Percentiles rank a stretch among this genome's conserved stretches.
These are phyloP conservation scores for Zygotorulaspora florentina DNA, from an alignment of 805 yeast species.

Conservation along the genomic window DNA sequence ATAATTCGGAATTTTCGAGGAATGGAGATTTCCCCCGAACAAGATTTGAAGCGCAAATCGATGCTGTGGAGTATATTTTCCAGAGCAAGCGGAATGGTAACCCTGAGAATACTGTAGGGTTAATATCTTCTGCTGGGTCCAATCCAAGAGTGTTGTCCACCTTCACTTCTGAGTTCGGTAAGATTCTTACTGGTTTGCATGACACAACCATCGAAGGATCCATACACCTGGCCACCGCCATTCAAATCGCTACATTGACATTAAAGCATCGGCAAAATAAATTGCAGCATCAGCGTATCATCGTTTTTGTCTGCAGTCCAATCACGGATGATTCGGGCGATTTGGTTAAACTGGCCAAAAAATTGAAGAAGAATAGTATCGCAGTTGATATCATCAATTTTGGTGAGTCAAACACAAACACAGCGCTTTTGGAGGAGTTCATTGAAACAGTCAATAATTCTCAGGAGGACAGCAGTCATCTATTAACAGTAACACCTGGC, in stretches of 20 bases:
- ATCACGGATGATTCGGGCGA: conserved; percentile 61
- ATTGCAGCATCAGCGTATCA: conserved; percentile 83
- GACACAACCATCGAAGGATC: conserved; percentile 69
- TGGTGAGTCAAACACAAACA: conserved; percentile 81
- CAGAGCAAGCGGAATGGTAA: conserved; percentile 80
- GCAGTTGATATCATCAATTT: conserved; percentile 87
- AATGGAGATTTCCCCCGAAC: conserved; percentile 91
- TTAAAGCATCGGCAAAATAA: conserved; percentile 94
- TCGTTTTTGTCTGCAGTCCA: conserved; percentile 88
- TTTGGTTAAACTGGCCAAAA: conserved; percentile 79
- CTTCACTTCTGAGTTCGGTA: conserved; percentile 81
- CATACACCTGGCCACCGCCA: conserved; percentile 68
- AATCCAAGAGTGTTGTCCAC: conserved; percentile 87
- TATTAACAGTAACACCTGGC: conserved; percentile 85
- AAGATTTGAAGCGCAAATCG: conserved; percentile 87
- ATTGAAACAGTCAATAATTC: conserved; percentile 56
- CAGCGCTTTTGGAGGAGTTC: conserved; percentile 75
- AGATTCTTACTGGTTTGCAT: conserved; percentile 77
- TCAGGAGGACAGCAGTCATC: conserved; percentile 71
- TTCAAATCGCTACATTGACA: conserved; percentile 91
- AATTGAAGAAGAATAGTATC: conserved; percentile 87
- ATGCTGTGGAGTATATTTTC: conserved; percentile 82
- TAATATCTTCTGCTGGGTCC: conserved; percentile 81
- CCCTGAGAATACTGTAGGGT: conserved; percentile 92
- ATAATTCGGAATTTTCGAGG: conserved; percentile 92